Evolutionary conservation across 495 filamentous ascomycete species (phyloP).

Genomic region (Talaromyces thailandensis): DNA sequence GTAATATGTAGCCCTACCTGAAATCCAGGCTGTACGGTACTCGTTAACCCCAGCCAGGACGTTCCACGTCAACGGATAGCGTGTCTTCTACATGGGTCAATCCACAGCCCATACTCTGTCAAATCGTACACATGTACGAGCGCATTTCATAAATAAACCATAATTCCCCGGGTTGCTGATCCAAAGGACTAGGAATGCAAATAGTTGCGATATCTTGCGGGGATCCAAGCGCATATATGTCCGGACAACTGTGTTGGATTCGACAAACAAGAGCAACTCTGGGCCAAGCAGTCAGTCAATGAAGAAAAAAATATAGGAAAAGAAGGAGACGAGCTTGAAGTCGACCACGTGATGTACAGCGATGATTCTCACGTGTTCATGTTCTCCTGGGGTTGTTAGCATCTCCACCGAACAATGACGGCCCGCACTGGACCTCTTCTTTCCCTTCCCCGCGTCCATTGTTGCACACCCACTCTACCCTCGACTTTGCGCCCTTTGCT

Average conservation of each 20-base stretch:
- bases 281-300: neutral
- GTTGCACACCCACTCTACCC: neutral
- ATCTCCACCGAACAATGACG: neutral
- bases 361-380: neutral
- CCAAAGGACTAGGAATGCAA: neutral
- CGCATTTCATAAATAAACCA: neutral
- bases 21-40: neutral
- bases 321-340: neutral
- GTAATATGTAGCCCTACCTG: conserved; percentile 5
- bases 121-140: neutral
- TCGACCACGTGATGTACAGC: neutral
- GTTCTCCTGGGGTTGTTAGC: too few species aligned
- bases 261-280: neutral
- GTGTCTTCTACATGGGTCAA: neutral
- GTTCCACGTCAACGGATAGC: conserved; percentile 3
- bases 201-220: neutral
- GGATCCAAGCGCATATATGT: neutral
- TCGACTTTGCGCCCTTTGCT: neutral
- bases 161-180: neutral
- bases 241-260: neutral
- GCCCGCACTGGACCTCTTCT: neutral
- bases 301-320: neutral
- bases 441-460: neutral
- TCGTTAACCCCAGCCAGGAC: neutral
- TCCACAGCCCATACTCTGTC: neutral